These are phyloP conservation scores for Hyaloscypha bicolor DNA, from an alignment of 495 filamentous ascomycete genomes.

Conservation along the genomic window DNA sequence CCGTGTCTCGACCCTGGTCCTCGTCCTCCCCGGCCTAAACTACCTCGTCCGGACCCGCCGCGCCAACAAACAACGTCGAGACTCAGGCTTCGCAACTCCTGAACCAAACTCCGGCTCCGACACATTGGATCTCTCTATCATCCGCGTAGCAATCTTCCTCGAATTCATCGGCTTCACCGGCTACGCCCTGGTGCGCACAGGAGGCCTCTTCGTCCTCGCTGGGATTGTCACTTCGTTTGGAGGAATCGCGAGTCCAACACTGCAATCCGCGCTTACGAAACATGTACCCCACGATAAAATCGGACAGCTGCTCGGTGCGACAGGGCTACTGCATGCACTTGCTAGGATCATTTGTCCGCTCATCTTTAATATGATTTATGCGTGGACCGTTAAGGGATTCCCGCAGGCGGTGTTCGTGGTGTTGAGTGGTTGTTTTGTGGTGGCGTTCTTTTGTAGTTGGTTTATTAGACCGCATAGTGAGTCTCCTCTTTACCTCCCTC, in stretches of 20 bases:
- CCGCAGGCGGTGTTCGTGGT: slow-evolving; percentile 83
- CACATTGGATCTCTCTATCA: slow-evolving; percentile 72
- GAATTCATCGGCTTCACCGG: slow-evolving; percentile 77
- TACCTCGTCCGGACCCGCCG: slow-evolving; percentile 63
- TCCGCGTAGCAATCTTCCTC: slow-evolving; percentile 75
- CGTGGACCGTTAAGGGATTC: slow-evolving; percentile 72
- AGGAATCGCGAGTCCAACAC: slow-evolving; percentile 79
- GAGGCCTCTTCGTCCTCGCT: slow-evolving; percentile 60
- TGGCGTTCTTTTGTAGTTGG: slow-evolving; percentile 65
- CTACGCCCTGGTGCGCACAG: slow-evolving; percentile 63
- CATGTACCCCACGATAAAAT: slow-evolving; percentile 81
- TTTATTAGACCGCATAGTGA: slow-evolving; percentile 74
- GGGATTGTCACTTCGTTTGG: slow-evolving; percentile 76
- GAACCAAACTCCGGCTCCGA: slow-evolving; percentile 72
- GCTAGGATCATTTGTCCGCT: slow-evolving; percentile 77
- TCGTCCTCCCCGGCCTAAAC: slow-evolving; percentile 72
- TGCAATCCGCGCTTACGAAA: slow-evolving; percentile 84
- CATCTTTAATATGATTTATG: slow-evolving; percentile 84
- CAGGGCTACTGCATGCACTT: slow-evolving; percentile 81
- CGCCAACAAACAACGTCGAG: slow-evolving; percentile 36
- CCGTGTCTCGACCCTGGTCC: slow-evolving; percentile 73
- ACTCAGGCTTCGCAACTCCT: slow-evolving; percentile 33
- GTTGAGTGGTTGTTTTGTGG: slow-evolving; percentile 65
- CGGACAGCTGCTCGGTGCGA: slow-evolving; percentile 84
- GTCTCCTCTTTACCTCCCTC: slow-evolving; percentile 32